These are phyloP conservation scores for Boletus tylopilopsis DNA, from an alignment of 768 basidiomycete genomes.

Conservation along the genomic window DNA sequence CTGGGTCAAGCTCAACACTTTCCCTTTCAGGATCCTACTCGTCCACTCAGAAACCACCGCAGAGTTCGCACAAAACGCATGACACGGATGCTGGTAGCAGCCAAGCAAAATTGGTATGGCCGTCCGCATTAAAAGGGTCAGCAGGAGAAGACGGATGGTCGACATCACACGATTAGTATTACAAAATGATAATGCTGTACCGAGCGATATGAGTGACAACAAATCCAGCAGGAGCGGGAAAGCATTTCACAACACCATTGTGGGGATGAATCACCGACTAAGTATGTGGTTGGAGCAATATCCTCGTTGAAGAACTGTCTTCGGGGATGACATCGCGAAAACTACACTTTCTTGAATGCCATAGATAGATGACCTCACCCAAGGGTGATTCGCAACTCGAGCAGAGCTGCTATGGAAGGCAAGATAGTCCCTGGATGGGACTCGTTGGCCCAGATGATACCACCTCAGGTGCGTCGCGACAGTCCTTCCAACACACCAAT, in stretches of 20 bases:
- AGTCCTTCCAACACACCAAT: no score
- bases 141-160: slow-evolving; percentile 15
- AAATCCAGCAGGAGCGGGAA: no score
- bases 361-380: not conserved
- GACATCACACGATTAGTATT: slow-evolving; percentile 10
- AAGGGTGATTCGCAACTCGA: not conserved
- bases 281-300: no score
- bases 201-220: not conserved
- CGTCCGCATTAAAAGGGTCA: slow-evolving; percentile 10
- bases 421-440: not conserved
- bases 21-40: slow-evolving; percentile 12
- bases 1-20: slow-evolving; percentile 9
- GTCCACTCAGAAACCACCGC: slow-evolving; percentile 13
- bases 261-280: no score
- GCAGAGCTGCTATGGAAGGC: not conserved
- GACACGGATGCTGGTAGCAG: slow-evolving; percentile 7
- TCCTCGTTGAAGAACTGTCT: no score
- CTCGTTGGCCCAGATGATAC: not conserved
- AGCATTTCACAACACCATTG: no score
- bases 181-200: not conserved
- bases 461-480: no score
- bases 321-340: not conserved
- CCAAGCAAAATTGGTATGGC: slow-evolving; percentile 10
- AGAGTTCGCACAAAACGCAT: slow-evolving; percentile 3
- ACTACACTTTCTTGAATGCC: not conserved